These are phyloP conservation scores for Coemansia sp. DNA, from an alignment of 192 early-diverging fungal genomes.

Conservation along the genomic window DNA sequence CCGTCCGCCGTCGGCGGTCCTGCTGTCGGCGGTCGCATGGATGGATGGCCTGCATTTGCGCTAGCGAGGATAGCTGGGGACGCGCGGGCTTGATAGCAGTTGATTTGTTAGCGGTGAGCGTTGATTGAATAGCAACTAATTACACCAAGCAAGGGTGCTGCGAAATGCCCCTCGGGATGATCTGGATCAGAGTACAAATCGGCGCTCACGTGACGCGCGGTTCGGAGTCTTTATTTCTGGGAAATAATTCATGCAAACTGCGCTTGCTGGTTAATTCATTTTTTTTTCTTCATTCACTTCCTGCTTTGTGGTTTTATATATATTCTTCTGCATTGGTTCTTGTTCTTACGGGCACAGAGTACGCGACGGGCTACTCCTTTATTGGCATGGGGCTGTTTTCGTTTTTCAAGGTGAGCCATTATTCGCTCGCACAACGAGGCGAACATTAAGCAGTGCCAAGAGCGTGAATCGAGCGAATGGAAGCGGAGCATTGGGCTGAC, in stretches of 20 bases:
- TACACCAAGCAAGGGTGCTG: too few relatives aligned
- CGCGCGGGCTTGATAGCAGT: background rate
- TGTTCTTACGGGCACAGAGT: background rate
- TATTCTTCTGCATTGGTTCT: background rate
- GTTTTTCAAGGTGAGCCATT: conserved; percentile 23
- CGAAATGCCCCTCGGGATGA: too few relatives aligned
- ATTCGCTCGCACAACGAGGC: background rate
- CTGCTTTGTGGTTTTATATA: conserved; percentile 3
- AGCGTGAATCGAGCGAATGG: background rate
- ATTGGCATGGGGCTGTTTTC: conserved; percentile 28
- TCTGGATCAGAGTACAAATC: too few relatives aligned
- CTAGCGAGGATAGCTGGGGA: background rate
- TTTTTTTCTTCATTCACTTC: background rate
- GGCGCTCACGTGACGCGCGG: too few relatives aligned
- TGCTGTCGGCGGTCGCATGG: conserved; percentile 29
- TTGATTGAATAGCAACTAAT: background rate
- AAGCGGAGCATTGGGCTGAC: too few relatives aligned
- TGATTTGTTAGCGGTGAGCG: background rate
- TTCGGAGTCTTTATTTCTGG: too few relatives aligned
- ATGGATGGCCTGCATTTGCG: conserved; percentile 46
- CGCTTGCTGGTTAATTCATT: background rate
- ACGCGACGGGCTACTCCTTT: background rate
- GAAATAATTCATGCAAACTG: too few relatives aligned
- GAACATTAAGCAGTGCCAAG: background rate
- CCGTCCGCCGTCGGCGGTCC: conserved; percentile 7